These are phyloP conservation scores for Trichoderma guizhouense DNA, from an alignment of 2,329 filamentous ascomycete genomes.

Conservation along the genomic window DNA sequence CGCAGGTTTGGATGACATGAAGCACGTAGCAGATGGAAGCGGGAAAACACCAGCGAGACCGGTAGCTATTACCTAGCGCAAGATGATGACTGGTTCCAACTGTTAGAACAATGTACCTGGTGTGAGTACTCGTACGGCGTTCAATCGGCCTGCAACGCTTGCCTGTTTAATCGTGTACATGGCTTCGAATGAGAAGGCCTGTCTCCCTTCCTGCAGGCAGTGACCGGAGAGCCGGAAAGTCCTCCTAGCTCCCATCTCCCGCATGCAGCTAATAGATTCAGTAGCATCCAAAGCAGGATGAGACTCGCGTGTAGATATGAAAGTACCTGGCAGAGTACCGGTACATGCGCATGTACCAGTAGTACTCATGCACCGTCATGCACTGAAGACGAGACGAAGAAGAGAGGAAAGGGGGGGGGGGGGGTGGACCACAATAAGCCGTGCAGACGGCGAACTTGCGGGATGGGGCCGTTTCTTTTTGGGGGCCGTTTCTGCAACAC, in stretches of 20 bases:
- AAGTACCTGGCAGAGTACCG: neutral
- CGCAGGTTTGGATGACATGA: slow-evolving; percentile 1
- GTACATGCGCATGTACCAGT: neutral
- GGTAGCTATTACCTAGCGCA: neutral
- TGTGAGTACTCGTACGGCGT: neutral
- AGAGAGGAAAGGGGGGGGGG: neutral
- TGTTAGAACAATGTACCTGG: neutral
- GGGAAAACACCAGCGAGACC: neutral
- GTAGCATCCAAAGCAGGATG: neutral
- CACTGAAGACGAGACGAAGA: neutral
- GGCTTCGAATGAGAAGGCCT: neutral
- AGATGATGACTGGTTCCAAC: neutral
- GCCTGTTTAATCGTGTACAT: slow-evolving; percentile 1
- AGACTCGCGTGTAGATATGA: neutral
- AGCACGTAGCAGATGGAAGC: neutral
- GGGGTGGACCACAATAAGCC: neutral
- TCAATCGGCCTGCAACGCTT: neutral
- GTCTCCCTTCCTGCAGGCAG: neutral
- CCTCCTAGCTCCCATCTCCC: slow-evolving; percentile 16
- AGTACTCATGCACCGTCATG: neutral
- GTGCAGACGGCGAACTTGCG: neutral
- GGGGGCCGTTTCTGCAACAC: slow-evolving; percentile 10
- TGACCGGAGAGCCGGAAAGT: slow-evolving; percentile 13
- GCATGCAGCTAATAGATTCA: slow-evolving; percentile 10
- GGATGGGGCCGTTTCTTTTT: neutral